A percentile compares a stretch with the other conserved stretches of the same genome.
These are phyloP conservation scores for Terfezia claveryi DNA, from an alignment of 495 filamentous ascomycete species.

Conservation along the genomic window DNA sequence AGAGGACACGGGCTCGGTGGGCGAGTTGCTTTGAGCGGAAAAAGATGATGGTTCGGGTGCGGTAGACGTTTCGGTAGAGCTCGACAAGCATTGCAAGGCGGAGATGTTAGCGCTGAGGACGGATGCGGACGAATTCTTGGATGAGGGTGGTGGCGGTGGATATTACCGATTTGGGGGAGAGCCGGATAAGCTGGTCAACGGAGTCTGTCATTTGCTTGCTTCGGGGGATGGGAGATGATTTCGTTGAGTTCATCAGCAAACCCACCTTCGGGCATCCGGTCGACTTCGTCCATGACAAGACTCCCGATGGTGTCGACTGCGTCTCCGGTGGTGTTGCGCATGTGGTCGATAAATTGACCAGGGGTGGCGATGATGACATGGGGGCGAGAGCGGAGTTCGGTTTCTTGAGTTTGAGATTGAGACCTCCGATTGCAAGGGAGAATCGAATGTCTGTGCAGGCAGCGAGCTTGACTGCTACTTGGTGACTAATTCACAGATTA, in stretches of 20 bases:
- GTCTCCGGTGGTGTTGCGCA: constrained; percentile 89
- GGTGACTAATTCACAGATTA: constrained; percentile 89
- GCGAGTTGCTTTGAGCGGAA: constrained; percentile 91
- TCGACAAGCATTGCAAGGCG: constrained; percentile 71
- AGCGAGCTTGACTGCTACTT: constrained; percentile 76
- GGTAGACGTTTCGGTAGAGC: constrained; percentile 66
- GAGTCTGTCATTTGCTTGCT: constrained; percentile 90
- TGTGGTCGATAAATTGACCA: constrained; percentile 96
- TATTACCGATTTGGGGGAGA: constrained; percentile 75
- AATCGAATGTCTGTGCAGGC: constrained; percentile 91
- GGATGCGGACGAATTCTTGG: constrained; percentile 82
- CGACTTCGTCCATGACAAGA: constrained; percentile 88
- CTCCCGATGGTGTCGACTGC: constrained; percentile 84
- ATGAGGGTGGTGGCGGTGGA: constrained; percentile 60
- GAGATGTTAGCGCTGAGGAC: constrained; percentile 70
- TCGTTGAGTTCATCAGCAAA: constrained; percentile 96
- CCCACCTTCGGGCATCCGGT: constrained; percentile 95
- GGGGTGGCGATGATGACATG: constrained; percentile 96
- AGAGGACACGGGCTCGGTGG: constrained; percentile 67
- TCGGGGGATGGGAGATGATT: constrained; percentile 87
- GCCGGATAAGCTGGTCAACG: constrained; percentile 80
- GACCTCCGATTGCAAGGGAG: constrained; percentile 76
- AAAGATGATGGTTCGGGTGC: constrained; percentile 73
- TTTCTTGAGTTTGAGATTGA: constrained; percentile 88
- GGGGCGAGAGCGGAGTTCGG: constrained; percentile 62